These are phyloP conservation scores for Vairimorpha apis DNA, from an alignment of 371 early-diverging fungal species.

Conservation along the genomic window DNA sequence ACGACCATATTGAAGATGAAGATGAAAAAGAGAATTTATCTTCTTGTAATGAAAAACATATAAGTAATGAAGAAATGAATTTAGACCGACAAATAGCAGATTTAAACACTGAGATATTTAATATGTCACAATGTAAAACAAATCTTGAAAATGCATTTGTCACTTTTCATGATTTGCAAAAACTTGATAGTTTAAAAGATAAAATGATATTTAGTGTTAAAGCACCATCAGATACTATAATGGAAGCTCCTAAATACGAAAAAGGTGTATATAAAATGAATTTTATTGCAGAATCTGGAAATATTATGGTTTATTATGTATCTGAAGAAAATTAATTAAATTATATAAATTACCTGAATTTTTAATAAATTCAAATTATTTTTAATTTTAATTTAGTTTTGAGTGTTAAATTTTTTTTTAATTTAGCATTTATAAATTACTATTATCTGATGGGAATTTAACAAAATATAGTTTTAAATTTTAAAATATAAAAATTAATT, in stretches of 20 bases:
- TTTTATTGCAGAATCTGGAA: slow-evolving; percentile 47
- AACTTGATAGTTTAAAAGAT: slow-evolving; percentile 41
- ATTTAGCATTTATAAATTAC: too few relatives aligned
- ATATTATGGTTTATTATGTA: slow-evolving; percentile 60
- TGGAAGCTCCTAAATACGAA: slow-evolving; percentile 59
- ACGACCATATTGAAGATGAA: slow-evolving; percentile 30
- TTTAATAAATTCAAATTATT: not conserved
- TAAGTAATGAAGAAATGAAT: slow-evolving; percentile 32
- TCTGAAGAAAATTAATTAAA: slow-evolving; percentile 42
- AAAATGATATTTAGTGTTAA: slow-evolving; percentile 62
- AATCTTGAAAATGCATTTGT: slow-evolving; percentile 60
- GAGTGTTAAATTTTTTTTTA: too few relatives aligned
- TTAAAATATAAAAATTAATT: too few relatives aligned
- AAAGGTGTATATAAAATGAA: slow-evolving; percentile 54
- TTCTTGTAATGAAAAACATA: not conserved
- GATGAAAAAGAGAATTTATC: slow-evolving; percentile 18
- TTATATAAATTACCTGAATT: not conserved
- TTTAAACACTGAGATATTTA: slow-evolving; percentile 52
- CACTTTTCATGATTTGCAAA: slow-evolving; percentile 59
- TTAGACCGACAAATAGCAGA: slow-evolving; percentile 46
- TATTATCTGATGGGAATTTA: too few relatives aligned
- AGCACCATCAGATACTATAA: slow-evolving; percentile 58
- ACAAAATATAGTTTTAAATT: too few relatives aligned
- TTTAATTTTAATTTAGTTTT: too few relatives aligned
- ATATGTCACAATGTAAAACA: slow-evolving; percentile 48